Base-by-base conservation (phyloP, 139 green algal species). In the Nannochloris sp. region DNA sequence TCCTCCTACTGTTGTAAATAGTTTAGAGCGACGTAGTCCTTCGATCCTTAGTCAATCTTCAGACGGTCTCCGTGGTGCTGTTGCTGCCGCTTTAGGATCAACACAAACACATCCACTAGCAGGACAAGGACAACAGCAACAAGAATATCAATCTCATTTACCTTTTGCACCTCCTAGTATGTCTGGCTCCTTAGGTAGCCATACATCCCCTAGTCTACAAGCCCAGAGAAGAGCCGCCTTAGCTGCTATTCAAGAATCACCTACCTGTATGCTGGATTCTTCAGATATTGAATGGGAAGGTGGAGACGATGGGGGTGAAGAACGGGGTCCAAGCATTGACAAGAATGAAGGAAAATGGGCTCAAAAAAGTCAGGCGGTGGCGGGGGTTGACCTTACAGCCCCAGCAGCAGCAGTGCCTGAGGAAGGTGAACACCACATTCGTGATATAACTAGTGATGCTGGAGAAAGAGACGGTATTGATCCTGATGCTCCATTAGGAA, bases 281-380 rank as follows among this genome's bases (percentile, higher is more conserved):
- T 65, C 54, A 29, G 65, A 73, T 38, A 30, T 61, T 36, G 65
- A 73, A n/a, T 73, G 65, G 65, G 60, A 6, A 30, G 35, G 33
- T 29, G 10, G n/a, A n/a, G n/a, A n/a, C n/a, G n/a, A n/a, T 19
- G 19, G 42, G 42, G 19, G 19, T 51, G 44, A 34, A 36, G 27
- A 36, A n/a, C 14, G 36, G 15, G 29, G 24, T 33, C 56, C 56
- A 7, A 14, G 14, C 19, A 24, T 31, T 30, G 47, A 25, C 19
- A 19, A 35, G 47, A 57, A 24, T 32, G 24, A 57, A 19, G 47
- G 47, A 19, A 32, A 25, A 30, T 57, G 31, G 3, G n/a, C 19
- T 14, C 19, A 57, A 15, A n/a, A n/a, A n/a, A n/a, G n/a, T n/a
- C n/a, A n/a, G n/a, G n/a, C n/a, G n/a, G n/a, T n/a, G n/a, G n/a